Conservation (phyloP, 441 rosid species). For the Jatropha multifida region DNA sequence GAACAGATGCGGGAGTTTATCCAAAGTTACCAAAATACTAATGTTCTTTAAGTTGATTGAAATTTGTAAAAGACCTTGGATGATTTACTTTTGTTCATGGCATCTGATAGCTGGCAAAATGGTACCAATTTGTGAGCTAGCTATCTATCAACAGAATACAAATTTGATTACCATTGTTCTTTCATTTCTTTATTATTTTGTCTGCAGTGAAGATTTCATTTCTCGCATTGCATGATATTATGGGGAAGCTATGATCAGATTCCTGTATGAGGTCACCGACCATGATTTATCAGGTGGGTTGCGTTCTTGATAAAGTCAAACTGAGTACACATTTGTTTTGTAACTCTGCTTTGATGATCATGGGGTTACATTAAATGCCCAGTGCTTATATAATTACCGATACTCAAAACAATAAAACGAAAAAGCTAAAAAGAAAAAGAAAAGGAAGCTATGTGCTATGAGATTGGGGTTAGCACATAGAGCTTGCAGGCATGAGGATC, state of each 20-base stretch:
- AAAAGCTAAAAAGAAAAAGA: background rate
- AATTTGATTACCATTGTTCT: constrained; percentile 12
- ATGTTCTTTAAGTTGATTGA: constrained; percentile 22
- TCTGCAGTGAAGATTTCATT: background rate
- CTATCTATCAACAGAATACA: constrained; percentile 13
- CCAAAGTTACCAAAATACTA: constrained; percentile 6
- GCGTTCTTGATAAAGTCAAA: background rate
- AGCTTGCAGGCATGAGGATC: constrained; percentile 44
- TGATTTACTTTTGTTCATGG: constrained; percentile 14
- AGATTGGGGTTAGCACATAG: constrained; percentile 30
- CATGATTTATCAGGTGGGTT: too few species aligned
- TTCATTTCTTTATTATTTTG: constrained; percentile 4
- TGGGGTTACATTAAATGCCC: too few species aligned
- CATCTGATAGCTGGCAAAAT: constrained; percentile 17
- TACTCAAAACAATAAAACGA: background rate
- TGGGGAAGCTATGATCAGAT: background rate
- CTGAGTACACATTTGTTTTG: background rate
- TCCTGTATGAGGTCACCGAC: too few species aligned
- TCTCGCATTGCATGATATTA: background rate
- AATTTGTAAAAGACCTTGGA: constrained; percentile 15
- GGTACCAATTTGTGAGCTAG: constrained; percentile 13
- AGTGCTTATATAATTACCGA: too few species aligned
- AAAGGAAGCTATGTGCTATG: background rate
- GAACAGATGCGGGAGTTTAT: background rate
- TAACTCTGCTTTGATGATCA: background rate